Evolutionary conservation across 805 yeast species (phyloP).

Genomic region (Trichomonascus vanleenenianus): DNA sequence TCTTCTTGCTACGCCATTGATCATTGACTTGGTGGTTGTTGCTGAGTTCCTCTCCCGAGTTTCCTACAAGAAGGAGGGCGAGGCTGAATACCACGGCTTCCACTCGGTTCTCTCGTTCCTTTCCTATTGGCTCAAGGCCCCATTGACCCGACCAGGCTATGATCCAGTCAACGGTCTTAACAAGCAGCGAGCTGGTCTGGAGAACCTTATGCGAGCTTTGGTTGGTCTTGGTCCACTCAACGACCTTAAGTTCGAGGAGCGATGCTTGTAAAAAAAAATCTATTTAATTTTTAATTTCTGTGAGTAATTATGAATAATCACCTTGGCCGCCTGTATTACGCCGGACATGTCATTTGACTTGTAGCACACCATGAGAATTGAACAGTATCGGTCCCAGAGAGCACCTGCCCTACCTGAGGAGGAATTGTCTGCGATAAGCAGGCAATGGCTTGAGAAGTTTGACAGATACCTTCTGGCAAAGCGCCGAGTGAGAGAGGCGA

Average conservation of each 20-base stretch:
- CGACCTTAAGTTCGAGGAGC: conserved; percentile 92
- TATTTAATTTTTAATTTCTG: background rate
- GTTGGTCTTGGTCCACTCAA: conserved; percentile 86
- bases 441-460: too few relatives aligned
- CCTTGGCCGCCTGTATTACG: too few relatives aligned
- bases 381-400: background rate
- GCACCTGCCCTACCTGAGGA: too few relatives aligned
- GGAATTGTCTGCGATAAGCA: too few relatives aligned
- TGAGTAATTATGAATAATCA: too few relatives aligned
- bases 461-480: too few relatives aligned
- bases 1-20: conserved; percentile 86
- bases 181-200: conserved; percentile 89
- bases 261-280: conserved; percentile 41
- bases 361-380: background rate
- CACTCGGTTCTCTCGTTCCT: conserved; percentile 82
- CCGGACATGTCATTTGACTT: background rate
- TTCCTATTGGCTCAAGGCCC: conserved; percentile 95
- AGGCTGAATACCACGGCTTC: conserved; percentile 49
- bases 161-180: conserved; percentile 88
- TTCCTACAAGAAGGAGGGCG: conserved; percentile 51
- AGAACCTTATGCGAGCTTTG: conserved; percentile 80
- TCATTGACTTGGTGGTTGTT: conserved; percentile 83
- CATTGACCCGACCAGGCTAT: conserved; percentile 84
- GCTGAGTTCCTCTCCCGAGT: conserved; percentile 87
- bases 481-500: too few relatives aligned